Evolutionary conservation across 2,329 filamentous ascomycete species (phyloP), one percentile per base, ranked within the genome.

Genomic region (Balansia obtecta): DNA sequence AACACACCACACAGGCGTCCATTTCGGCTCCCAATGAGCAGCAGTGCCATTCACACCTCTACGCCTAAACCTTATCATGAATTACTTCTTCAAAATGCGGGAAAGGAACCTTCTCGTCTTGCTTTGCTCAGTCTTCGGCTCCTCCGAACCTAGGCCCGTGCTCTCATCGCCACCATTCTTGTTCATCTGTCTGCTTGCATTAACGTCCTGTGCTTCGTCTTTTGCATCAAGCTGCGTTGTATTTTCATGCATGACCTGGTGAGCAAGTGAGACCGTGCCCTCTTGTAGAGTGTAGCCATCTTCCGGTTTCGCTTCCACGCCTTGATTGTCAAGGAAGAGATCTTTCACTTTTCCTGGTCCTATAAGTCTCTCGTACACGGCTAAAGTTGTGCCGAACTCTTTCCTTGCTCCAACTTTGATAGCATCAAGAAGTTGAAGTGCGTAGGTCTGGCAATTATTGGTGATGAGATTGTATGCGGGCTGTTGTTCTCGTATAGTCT

Each of bases 401-500:
- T 67, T 70, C 51, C 71, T 69, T 12, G 67, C 63, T 7, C 73
- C 72, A 12, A 74, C 66, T 52, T 77, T 73, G 51, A 80, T 75
- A 32, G 73, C 72, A 51, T 79, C 74, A 8, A 80, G 69, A 13
- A 79, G 62, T 43, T 69, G 63, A 13, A 77, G 57, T 0, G 74
- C 76, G 52, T 75, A 80, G 16, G 74, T 79, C 55, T 80, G 77
- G 59, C 77, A 80, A 61, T 80, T 80, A 60, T 80, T 80, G 54
- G 67, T 74, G 58, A 80, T 79, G 50, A 80, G 68, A 49, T 79
- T 79, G 61, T 80, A 80, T 1, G 65, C 72, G 0, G 75, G 69
- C 10, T 70, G 68, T 46, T 65, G 69, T 34, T 68, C 61, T 7
- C 76, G 64, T 58, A 80, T 79, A 15, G 69, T 68, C 18, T 72